phyloP scores from a whole-genome alignment of 352 stramenopile genomes.

The Globisporangium recalcitrans region DNA sequence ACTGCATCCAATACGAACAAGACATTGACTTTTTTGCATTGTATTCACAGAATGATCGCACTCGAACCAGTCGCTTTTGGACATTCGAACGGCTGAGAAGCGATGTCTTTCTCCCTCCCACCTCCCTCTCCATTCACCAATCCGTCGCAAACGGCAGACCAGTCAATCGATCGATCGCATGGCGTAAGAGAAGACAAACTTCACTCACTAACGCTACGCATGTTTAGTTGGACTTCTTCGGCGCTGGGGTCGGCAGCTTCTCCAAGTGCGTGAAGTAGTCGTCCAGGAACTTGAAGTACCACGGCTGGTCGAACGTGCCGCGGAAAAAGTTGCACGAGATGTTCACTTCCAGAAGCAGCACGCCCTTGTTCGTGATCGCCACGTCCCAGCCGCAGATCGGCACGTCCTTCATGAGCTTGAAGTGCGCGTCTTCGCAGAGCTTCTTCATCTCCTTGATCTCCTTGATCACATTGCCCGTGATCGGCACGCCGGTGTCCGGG shows the following conservation, averaged over 20 bases:
- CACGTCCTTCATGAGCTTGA: conserved; percentile 90
- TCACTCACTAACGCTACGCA: conserved; percentile 14
- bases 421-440: conserved; percentile 83
- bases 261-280: conserved; percentile 80
- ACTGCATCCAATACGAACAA: neutral
- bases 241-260: conserved; percentile 37
- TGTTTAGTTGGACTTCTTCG: conserved; percentile 41
- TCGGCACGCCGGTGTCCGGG: conserved; percentile 82
- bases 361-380: conserved; percentile 86
- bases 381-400: conserved; percentile 92
- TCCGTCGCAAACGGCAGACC: neutral
- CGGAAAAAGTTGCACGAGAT: conserved; percentile 95
- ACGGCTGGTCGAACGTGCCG: conserved; percentile 83
- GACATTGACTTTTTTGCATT: neutral
- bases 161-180: neutral
- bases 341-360: conserved; percentile 89
- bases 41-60: neutral
- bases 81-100: neutral
- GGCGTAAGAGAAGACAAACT: neutral
- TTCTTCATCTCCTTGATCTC: conserved; percentile 84
- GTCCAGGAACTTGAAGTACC: conserved; percentile 86
- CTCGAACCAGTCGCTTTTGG: neutral
- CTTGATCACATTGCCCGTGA: conserved; percentile 86
- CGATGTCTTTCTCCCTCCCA: neutral
- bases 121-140: neutral